Evolutionary conservation across 352 stramenopile genomes (phyloP).

Genomic region (Pythium monospermum): DNA sequence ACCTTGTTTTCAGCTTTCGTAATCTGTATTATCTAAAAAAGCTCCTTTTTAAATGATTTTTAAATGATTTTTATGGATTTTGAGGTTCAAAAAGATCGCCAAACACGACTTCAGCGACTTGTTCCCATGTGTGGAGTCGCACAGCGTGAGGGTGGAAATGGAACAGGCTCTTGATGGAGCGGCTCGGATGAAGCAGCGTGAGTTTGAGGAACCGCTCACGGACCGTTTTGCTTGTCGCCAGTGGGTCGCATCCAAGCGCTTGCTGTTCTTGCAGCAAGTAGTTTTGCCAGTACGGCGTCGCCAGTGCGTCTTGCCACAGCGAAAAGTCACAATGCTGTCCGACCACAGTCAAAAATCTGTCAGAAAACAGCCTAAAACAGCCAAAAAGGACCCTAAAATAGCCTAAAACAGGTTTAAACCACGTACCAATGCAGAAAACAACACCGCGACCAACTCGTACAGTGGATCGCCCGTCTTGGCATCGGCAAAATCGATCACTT

Average conservation of each 20-base stretch:
- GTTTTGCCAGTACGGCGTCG: conserved; percentile 62
- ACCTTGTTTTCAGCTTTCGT: too few species aligned
- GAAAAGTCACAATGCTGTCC: conserved; percentile 60
- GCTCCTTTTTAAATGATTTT: too few species aligned
- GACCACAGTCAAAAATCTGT: too few species aligned
- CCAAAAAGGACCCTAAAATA: too few species aligned
- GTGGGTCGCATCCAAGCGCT: conserved; percentile 20
- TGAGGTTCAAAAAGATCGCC: conserved; percentile 36
- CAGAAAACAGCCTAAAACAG: too few species aligned
- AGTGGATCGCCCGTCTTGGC: conserved; percentile 81
- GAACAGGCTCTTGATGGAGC: conserved; percentile 60
- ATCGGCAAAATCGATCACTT: conserved; percentile 87
- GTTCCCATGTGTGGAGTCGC: conserved; percentile 43
- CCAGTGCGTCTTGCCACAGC: conserved; percentile 54
- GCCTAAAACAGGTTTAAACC: too few species aligned
- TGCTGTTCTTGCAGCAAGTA: conserved; percentile 49
- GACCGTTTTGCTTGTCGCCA: conserved; percentile 19
- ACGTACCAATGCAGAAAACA: conserved; percentile 75
- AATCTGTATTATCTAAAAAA: conserved; percentile 27
- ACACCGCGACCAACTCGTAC: conserved; percentile 80
- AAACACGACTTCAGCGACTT: conserved; percentile 63
- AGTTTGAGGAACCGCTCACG: conserved; percentile 70
- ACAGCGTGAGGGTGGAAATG: conserved; percentile 54
- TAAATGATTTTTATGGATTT: too few species aligned
- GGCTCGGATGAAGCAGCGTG: conserved; percentile 74